Evolutionary conservation across 306 rosid species (phyloP).

Genomic region (Morella rubra): DNA sequence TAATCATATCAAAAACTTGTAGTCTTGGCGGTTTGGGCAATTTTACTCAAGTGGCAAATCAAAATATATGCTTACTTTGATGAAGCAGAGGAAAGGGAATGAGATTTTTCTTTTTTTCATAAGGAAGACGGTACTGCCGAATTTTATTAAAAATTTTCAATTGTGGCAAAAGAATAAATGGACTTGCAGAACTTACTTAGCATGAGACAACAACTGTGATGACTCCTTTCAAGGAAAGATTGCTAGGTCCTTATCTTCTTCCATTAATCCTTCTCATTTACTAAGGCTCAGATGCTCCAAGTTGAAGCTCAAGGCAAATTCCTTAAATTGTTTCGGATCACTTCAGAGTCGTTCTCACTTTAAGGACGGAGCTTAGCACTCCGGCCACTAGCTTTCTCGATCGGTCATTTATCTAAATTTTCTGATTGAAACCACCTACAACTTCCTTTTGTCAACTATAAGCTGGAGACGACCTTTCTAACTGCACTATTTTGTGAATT

Average conservation of each 20-base stretch:
- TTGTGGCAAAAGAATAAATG: too few relatives aligned
- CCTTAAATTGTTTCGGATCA: not conserved
- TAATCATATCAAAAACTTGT: constrained; percentile 44
- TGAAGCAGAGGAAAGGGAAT: too few relatives aligned
- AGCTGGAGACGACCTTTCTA: too few relatives aligned
- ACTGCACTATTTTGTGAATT: too few relatives aligned
- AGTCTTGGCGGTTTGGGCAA: constrained; percentile 40
- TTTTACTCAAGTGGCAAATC: constrained; percentile 26
- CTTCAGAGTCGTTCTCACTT: too few relatives aligned
- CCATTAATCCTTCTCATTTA: constrained; percentile 21
- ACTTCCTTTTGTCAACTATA: too few relatives aligned
- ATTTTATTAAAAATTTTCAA: too few relatives aligned
- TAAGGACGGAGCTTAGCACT: constrained; percentile 20
- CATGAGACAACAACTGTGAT: too few relatives aligned
- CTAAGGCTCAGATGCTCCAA: constrained; percentile 30
- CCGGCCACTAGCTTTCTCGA: constrained; percentile 19
- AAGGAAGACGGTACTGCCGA: too few relatives aligned
- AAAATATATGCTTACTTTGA: too few relatives aligned
- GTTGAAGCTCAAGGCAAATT: constrained; percentile 35
- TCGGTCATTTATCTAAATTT: constrained; percentile 28
- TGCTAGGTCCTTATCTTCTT: constrained; percentile 35
- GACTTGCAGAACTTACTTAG: too few relatives aligned
- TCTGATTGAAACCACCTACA: not conserved
- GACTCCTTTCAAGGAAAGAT: constrained; percentile 34
- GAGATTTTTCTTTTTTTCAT: too few relatives aligned